Evolutionary conservation across 345 rosid genomes (phyloP).

Genomic region (Populus davidiana): DNA sequence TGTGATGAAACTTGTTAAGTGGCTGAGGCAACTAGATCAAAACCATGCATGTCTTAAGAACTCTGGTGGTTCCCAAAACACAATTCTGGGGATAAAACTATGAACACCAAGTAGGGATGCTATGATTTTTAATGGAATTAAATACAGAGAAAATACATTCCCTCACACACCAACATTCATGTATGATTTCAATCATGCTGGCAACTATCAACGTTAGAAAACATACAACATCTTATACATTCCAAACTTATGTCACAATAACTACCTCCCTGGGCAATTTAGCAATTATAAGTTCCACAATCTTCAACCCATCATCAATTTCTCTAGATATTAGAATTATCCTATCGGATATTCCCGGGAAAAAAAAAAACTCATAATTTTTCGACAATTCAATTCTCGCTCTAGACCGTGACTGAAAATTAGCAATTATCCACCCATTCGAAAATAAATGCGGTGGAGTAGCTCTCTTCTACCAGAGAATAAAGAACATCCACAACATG

Average conservation of each 20-base stretch:
- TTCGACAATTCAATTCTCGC: slow-evolving; percentile 95
- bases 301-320: slow-evolving; percentile 70
- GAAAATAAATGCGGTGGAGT: too few species aligned
- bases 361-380: slow-evolving; percentile 71
- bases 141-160: background rate
- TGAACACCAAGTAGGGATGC: background rate
- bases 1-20: too few species aligned
- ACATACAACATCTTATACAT: background rate
- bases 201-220: slow-evolving; percentile 11
- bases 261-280: slow-evolving; percentile 87
- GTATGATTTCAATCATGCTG: too few species aligned
- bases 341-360: slow-evolving; percentile 90
- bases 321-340: slow-evolving; percentile 79
- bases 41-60: too few species aligned
- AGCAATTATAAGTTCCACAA: slow-evolving; percentile 74
- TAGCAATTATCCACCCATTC: slow-evolving; percentile 97
- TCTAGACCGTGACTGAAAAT: slow-evolving; percentile 85
- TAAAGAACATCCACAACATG: too few species aligned
- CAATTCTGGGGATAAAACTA: background rate
- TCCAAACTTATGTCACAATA: slow-evolving; percentile 9
- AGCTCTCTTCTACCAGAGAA: too few species aligned
- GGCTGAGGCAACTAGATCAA: too few species aligned
- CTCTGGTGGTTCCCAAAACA: background rate
- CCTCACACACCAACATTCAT: background rate
- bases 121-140: background rate